A percentile compares a stretch with the other conserved stretches of the same genome.
phyloP scores from a whole-genome alignment of 2,329 filamentous ascomycete genomes.

The Cyanodermella asteris region DNA sequence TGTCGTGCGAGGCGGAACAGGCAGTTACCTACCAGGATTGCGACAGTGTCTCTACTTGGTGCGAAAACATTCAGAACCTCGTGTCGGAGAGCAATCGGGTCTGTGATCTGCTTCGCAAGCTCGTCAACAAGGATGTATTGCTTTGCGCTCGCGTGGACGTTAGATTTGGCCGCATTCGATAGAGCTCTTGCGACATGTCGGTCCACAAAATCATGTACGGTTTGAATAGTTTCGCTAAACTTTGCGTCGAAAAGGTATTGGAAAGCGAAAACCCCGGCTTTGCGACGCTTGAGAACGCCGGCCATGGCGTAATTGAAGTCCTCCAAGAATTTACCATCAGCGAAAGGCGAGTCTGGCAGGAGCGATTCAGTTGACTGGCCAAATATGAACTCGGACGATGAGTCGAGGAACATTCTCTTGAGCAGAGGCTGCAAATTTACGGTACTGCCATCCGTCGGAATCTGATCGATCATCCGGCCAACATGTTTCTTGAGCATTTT shows the following conservation, averaged over 20 bases:
- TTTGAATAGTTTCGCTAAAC: background rate
- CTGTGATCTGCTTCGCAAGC: slow-evolving; percentile 1
- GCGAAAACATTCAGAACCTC: slow-evolving; percentile 1
- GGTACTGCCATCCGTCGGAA: background rate
- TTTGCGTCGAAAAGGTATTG: background rate
- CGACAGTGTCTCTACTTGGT: slow-evolving; percentile 1
- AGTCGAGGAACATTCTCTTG: slow-evolving; percentile 2
- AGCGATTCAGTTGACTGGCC: slow-evolving; percentile 1
- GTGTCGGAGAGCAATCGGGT: slow-evolving; percentile 1
- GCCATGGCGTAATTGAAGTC: slow-evolving; percentile 1
- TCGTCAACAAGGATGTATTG: slow-evolving; percentile 2
- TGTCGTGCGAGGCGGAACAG: slow-evolving; percentile 1
- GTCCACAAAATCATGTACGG: slow-evolving; percentile 1
- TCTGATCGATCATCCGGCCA: slow-evolving; percentile 6
- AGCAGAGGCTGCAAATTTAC: slow-evolving; percentile 1
- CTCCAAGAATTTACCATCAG: slow-evolving; percentile 1
- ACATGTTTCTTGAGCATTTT: slow-evolving; percentile 1
- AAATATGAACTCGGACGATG: slow-evolving; percentile 2
- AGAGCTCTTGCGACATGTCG: slow-evolving; percentile 1
- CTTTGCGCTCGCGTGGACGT: too few species aligned
- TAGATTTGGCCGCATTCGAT: background rate
- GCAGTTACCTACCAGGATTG: slow-evolving; percentile 1
- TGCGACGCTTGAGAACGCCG: background rate
- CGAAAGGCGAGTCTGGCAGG: background rate
- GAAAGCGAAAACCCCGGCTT: slow-evolving; percentile 1